Evolutionary conservation across 2,329 filamentous ascomycete genomes (phyloP).

Genomic region (Ophiostoma piceae): DNA sequence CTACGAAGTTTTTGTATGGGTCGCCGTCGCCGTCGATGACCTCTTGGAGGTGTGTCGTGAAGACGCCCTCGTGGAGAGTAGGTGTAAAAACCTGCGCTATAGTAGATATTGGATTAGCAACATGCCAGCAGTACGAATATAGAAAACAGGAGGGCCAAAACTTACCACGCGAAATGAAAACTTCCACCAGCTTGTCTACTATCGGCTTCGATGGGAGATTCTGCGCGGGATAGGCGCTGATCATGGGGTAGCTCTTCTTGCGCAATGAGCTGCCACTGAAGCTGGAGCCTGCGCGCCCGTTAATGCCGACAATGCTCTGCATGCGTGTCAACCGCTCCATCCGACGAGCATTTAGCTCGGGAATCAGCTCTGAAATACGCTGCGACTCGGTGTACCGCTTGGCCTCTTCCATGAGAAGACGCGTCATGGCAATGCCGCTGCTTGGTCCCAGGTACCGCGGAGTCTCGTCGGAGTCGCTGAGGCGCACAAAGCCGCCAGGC

Average conservation of each 20-base stretch:
- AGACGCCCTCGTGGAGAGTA: conserved; percentile 75
- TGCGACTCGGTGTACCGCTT: conserved; percentile 89
- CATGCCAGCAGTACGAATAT: not conserved
- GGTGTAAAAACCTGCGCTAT: conserved; percentile 84
- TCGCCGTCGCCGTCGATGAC: conserved; percentile 73
- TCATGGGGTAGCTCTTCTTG: conserved; percentile 86
- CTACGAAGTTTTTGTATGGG: conserved; percentile 78
- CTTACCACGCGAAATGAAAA: conserved; percentile 79
- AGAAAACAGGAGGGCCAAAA: not conserved
- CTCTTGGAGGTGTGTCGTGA: conserved; percentile 69
- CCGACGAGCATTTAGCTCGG: conserved; percentile 60
- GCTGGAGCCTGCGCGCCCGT: conserved; percentile 47
- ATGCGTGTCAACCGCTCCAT: conserved; percentile 54
- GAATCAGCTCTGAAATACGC: conserved; percentile 86
- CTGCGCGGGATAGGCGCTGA: conserved; percentile 76
- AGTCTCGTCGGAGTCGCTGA: conserved; percentile 78
- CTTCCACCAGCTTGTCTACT: conserved; percentile 71
- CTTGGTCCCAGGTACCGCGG: conserved; percentile 87
- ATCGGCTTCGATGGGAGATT: conserved; percentile 68
- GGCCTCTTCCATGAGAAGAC: conserved; percentile 91
- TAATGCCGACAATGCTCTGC: conserved; percentile 55
- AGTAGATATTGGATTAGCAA: not conserved
- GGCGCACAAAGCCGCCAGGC: conserved; percentile 75
- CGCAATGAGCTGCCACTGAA: conserved; percentile 48
- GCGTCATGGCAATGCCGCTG: conserved; percentile 91